Percentiles rank a stretch among this genome's conserved stretches.
Evolutionary conservation across 768 basidiomycete genomes (phyloP).

Genomic region (Coprinellus micaceus): DNA sequence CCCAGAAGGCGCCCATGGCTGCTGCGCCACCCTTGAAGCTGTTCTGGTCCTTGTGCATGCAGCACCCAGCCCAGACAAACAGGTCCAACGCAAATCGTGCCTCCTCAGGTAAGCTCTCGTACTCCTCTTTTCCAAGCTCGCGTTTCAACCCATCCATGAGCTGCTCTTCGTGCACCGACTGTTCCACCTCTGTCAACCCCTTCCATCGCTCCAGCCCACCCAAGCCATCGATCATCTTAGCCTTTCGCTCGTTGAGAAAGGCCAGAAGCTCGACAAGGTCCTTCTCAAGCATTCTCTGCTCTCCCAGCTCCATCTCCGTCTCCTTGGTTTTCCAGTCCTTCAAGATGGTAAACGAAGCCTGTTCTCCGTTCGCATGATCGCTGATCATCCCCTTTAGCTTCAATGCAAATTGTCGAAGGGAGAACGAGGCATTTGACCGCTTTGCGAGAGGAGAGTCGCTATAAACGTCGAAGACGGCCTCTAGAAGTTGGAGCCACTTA

Average conservation of each 20-base stretch:
- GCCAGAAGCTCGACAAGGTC: not conserved
- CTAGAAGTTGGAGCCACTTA: not conserved
- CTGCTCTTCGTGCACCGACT: conserved; percentile 14
- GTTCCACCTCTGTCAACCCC: conserved; percentile 17
- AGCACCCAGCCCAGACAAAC: conserved; percentile 35
- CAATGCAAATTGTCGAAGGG: not conserved
- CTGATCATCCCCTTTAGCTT: not conserved
- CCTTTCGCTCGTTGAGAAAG: conserved; percentile 16
- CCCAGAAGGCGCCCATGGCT: conserved; percentile 28
- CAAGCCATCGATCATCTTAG: conserved; percentile 10
- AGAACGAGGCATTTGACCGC: not conserved
- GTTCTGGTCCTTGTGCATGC: conserved; percentile 38
- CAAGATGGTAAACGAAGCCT: not conserved
- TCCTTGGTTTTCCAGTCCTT: not conserved
- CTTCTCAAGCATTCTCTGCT: not conserved
- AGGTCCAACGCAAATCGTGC: conserved; percentile 18
- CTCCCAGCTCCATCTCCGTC: not conserved
- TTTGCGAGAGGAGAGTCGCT: not conserved
- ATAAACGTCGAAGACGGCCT: not conserved
- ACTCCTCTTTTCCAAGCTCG: conserved; percentile 16
- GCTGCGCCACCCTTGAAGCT: conserved; percentile 26
- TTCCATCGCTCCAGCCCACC: conserved; percentile 26
- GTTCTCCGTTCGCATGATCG: not conserved
- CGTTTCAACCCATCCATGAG: conserved; percentile 19
- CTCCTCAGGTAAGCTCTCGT: conserved; percentile 16